phyloP scores from a whole-genome alignment of 2,329 filamentous ascomycete genomes.

The Phaeosphaeria sp. region DNA sequence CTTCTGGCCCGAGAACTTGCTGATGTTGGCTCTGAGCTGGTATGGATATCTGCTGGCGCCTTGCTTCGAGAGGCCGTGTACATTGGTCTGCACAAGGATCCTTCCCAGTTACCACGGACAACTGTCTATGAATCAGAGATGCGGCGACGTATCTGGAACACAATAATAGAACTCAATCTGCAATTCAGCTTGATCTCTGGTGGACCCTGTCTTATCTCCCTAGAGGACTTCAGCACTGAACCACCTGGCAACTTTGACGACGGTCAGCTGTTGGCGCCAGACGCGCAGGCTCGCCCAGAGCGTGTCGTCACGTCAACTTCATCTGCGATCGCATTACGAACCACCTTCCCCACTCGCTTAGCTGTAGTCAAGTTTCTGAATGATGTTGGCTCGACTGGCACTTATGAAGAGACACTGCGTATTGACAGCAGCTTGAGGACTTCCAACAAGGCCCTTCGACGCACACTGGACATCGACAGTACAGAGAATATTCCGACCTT shows the following conservation, averaged over 20 bases:
- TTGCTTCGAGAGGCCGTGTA: constrained; percentile 49
- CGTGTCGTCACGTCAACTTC: constrained; percentile 45
- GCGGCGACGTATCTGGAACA: constrained; percentile 42
- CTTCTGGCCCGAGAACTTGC: constrained; percentile 47
- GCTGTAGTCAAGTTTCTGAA: constrained; percentile 43
- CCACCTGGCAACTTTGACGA: constrained; percentile 52
- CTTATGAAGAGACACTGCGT: constrained; percentile 37
- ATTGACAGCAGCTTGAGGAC: constrained; percentile 28
- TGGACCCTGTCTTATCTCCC: constrained; percentile 43
- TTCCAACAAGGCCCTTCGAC: constrained; percentile 28
- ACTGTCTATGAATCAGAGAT: constrained; percentile 34
- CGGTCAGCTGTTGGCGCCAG: constrained; percentile 41
- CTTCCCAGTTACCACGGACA: constrained; percentile 36
- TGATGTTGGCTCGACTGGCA: constrained; percentile 24
- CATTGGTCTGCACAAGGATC: constrained; percentile 53
- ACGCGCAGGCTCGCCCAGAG: constrained; percentile 36
- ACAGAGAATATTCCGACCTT: constrained; percentile 13
- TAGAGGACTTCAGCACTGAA: constrained; percentile 47
- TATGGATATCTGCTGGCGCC: constrained; percentile 49
- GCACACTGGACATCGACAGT: constrained; percentile 15
- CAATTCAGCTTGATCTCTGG: constrained; percentile 48
- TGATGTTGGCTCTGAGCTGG: constrained; percentile 43
- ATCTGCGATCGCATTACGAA: constrained; percentile 45
- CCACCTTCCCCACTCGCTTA: constrained; percentile 47
- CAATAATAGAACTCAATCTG: constrained; percentile 46